Percentiles rank a stretch among this genome's conserved stretches.
phyloP scores from a whole-genome alignment of 176 grass and related monocot genomes.

The Ananas comosus region DNA sequence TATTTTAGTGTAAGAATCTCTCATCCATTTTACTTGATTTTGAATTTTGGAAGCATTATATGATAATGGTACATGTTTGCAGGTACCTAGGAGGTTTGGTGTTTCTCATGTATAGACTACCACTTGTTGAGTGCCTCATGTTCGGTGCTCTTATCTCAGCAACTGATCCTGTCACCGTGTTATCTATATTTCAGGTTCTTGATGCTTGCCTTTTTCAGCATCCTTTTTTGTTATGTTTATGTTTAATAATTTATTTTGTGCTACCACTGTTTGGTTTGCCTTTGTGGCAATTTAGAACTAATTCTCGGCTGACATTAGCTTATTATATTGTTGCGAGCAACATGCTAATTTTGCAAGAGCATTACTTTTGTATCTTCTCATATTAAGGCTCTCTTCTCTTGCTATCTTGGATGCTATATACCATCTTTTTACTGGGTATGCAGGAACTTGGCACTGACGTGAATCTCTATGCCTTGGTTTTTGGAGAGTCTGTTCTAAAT shows the following conservation, averaged over 20 bases:
- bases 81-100: constrained; percentile 89
- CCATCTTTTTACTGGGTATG: not conserved
- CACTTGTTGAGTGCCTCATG: constrained; percentile 92
- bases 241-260: no score
- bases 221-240: not conserved
- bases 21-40: not conserved
- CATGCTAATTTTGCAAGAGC: no score
- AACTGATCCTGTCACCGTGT: constrained; percentile 95
- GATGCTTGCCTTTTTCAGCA: constrained; percentile 2
- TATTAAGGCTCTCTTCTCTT: no score
- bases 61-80: constrained; percentile 17
- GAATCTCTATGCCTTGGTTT: constrained; percentile 96
- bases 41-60: not conserved
- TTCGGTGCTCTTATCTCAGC: constrained; percentile 97
- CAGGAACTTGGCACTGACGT: constrained; percentile 94
- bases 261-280: no score
- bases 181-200: constrained; percentile 96
- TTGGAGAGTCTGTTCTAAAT: constrained; percentile 97
- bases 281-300: no score
- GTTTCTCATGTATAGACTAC: constrained; percentile 97
- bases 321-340: no score
- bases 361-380: no score
- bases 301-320: no score
- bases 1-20: constrained; percentile 83
- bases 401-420: no score